Evolutionary conservation across 2,329 filamentous ascomycete species (phyloP), one percentile per base, ranked within the genome.

Genomic region (Aspergillus vadensis): DNA sequence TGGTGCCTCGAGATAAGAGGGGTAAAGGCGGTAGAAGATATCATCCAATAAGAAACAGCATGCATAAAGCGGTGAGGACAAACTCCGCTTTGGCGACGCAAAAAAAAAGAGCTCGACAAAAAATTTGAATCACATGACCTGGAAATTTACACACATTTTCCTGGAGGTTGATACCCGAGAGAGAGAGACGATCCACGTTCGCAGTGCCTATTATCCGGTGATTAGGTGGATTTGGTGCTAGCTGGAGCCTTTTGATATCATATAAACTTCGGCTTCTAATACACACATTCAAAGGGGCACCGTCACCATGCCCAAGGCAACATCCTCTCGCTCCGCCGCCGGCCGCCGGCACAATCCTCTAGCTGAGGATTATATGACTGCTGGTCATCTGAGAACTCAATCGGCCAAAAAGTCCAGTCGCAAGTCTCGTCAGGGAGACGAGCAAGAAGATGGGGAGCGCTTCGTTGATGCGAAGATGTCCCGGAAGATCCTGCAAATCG

Each of bases 391-490:
- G 71, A 86, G 93, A 80, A 87, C 87, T 74, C 88, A 93, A 82
- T 83, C 86, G 30, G 88, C 88, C 67, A 83, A 82, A 70, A 91
- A 91, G 80, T 83, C 84, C 68, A 89, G 88, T 76, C 81, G 83
- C 65, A 90, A 87, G 76, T 85, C 81, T 57, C 74, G 74, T 53
- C 71, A 77, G 39, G 76, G 82, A 54, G 85, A 71, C n/a, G 84
- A 87, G 36, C 82, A 85, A 32, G 82, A 83, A 9, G 84, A 86
- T 60, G 83, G 85, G 62, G 86, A 90, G 63, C 81, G 84, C 65
- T 98, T 90, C 71, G 87, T 99, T 63, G 93, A 97, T 76, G 88
- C 92, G 60, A 93, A 91, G 74, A 88, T 93, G 17, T 97, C 94
- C 59, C 86, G 88, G 68, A 92, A 91, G 70, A 99, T 99, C 74